These are phyloP conservation scores for Mycena amicta DNA, from an alignment of 768 basidiomycete species.

Conservation along the genomic window DNA sequence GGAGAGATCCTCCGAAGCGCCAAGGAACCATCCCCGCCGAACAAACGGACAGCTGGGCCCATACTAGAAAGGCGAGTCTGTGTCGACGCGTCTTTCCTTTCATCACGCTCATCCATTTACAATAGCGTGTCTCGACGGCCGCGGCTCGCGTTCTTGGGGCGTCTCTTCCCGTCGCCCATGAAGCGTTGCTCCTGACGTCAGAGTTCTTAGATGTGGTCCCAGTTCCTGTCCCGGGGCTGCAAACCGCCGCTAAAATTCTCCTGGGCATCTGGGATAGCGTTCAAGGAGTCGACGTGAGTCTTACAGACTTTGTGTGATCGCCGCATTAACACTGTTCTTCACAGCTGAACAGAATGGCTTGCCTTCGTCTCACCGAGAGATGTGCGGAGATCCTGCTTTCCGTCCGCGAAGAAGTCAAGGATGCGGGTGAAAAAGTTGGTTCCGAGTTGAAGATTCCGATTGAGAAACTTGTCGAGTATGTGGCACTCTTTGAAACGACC, in stretches of 20 bases:
- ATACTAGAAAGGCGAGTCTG: constrained; percentile 19
- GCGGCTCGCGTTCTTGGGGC: constrained; percentile 38
- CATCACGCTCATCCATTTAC: background rate
- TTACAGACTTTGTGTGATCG: background rate
- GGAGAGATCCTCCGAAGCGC: constrained; percentile 20
- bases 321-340: background rate
- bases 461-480: constrained; percentile 45
- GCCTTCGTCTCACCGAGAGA: constrained; percentile 61
- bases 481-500: background rate
- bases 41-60: constrained; percentile 26
- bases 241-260: constrained; percentile 48
- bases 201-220: constrained; percentile 48
- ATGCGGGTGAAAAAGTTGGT: constrained; percentile 45
- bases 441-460: constrained; percentile 50
- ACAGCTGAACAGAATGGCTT: constrained; percentile 59
- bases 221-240: constrained; percentile 47
- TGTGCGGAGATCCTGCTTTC: constrained; percentile 60
- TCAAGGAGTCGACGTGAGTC: constrained; percentile 55
- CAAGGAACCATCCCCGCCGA: constrained; percentile 26
- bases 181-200: constrained; percentile 36
- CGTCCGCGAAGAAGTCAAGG: constrained; percentile 53
- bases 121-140: constrained; percentile 36
- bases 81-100: constrained; percentile 4
- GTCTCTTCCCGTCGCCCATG: constrained; percentile 38
- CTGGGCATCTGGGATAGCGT: constrained; percentile 59